These are phyloP conservation scores for Cutaneotrichosporon arboriforme DNA, from an alignment of 1,284 basidiomycete genomes.

Conservation along the genomic window DNA sequence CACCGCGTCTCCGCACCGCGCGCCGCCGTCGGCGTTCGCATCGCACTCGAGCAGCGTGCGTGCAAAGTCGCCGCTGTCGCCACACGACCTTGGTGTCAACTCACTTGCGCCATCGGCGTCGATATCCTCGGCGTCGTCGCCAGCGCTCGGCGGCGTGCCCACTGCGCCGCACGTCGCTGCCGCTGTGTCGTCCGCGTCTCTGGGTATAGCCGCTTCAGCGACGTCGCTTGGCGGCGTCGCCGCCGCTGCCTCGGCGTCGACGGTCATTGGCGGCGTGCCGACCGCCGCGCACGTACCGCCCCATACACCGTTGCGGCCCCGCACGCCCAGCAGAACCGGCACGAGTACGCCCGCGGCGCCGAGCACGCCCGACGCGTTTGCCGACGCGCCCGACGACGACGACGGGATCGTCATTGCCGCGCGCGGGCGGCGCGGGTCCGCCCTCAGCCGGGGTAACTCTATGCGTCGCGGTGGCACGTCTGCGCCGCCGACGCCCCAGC, in stretches of 20 bases:
- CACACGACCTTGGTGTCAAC: not conserved
- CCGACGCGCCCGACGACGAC: constrained; percentile 7
- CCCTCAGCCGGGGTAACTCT: not conserved
- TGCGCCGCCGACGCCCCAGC: not conserved
- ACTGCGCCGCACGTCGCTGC: not conserved
- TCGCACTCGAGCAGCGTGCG: not conserved
- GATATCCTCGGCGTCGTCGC: not conserved
- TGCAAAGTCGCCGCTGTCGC: constrained; percentile 8
- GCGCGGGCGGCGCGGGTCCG: not conserved
- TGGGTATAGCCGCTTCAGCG: no score
- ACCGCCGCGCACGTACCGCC: not conserved
- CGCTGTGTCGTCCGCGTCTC: no score
- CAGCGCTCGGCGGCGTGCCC: not conserved
- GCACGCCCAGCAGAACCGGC: not conserved
- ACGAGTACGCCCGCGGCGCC: not conserved
- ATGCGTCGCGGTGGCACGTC: not conserved
- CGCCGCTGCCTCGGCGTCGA: no score
- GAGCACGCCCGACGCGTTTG: constrained; percentile 3
- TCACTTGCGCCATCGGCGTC: not conserved
- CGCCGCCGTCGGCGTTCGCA: constrained; percentile 5
- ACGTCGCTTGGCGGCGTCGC: no score
- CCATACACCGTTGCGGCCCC: not conserved
- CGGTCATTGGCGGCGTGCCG: not conserved
- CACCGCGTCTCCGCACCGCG: not conserved
- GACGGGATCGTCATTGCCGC: constrained; percentile 4